Base-by-base conservation (phyloP, 2,329 filamentous ascomycete species). In the Neoscytalidium dimidiatum region DNA sequence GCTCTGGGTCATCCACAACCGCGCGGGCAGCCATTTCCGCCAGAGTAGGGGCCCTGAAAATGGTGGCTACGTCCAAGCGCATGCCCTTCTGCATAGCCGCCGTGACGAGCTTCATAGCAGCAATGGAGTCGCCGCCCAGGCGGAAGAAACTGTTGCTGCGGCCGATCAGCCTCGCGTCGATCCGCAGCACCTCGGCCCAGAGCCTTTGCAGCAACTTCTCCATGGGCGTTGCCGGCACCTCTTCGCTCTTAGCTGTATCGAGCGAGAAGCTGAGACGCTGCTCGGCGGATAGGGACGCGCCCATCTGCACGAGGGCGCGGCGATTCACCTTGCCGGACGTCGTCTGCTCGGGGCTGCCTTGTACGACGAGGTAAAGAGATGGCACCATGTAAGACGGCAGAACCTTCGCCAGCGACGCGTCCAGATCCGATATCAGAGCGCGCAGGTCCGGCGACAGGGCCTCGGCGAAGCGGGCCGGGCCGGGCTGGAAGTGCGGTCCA, bases 241-340 rank as follows among this genome's bases (percentile, higher is more conserved):
- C 44, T 21, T 5, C 44, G 44, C 44, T 48, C 44, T 26, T 48
- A 8, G 19, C 21, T 21, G 44, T 14, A 9, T 48, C 44, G 19
- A 48, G 44, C 9, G 44, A 26, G 49, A 33, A 53, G 49, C 8
- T 21, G 17, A 53, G 29, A 11, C 49, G 9, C n/a, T 53, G 29
- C 29, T 53, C 29, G 11, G 31, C 31, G n/a, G 29, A 53, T 8
- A 53, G 29, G 29, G 44, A 48, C 11, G 7, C 11, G 44, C 44
- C 44, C 66, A 56, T 67, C 68, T 53, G 64, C 49, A 41, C 61
- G 53, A 49, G 66, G 13, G 35, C 26, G 17, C 52, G 63, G 51
- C 77, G 76, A 57, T 78, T 75, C 19, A 76, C 69, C 66, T 80
- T 80, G 8, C 71, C 78, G 6, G 77, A 78, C 2, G 44, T 48